phyloP scores from a whole-genome alignment of 495 filamentous ascomycete species.

The Hapsidospora chrysogenum region DNA sequence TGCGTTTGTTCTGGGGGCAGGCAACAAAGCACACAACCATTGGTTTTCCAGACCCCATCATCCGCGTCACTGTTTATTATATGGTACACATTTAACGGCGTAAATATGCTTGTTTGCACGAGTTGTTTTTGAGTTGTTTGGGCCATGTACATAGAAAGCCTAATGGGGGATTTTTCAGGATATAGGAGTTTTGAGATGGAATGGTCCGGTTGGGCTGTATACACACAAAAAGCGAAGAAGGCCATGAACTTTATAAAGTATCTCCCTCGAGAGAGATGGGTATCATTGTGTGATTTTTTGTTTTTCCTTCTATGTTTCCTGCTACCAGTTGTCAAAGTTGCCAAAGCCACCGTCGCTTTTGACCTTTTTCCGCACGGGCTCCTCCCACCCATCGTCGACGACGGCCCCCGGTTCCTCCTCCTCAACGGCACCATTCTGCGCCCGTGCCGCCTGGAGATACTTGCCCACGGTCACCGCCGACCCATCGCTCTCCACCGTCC shows the following conservation, averaged over 20 bases:
- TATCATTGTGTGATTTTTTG: background rate
- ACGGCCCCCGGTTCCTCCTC: slow-evolving; percentile 29
- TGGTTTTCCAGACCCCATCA: no score
- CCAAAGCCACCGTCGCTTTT: slow-evolving; percentile 75
- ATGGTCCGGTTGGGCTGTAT: no score
- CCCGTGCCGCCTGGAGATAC: slow-evolving; percentile 48
- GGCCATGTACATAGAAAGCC: no score
- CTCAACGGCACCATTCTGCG: slow-evolving; percentile 24
- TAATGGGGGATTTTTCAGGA: no score
- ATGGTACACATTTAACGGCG: background rate
- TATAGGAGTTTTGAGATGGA: no score
- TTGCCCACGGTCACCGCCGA: slow-evolving; percentile 51
- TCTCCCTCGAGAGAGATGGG: background rate
- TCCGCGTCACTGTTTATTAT: slow-evolving; percentile 1
- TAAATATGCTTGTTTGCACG: background rate
- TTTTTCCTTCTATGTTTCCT: background rate
- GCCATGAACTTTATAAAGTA: no score
- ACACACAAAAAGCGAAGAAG: no score
- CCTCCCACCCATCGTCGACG: slow-evolving; percentile 40
- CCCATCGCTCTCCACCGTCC: slow-evolving; percentile 28
- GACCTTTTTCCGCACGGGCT: slow-evolving; percentile 54
- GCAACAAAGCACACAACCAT: no score
- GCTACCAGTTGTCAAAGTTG: slow-evolving; percentile 73
- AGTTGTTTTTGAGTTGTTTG: background rate
- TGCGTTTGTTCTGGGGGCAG: no score